Evolutionary conservation across 345 rosid species (phyloP), one percentile per base, ranked within the genome.

Genomic region (Citropsis articulata): DNA sequence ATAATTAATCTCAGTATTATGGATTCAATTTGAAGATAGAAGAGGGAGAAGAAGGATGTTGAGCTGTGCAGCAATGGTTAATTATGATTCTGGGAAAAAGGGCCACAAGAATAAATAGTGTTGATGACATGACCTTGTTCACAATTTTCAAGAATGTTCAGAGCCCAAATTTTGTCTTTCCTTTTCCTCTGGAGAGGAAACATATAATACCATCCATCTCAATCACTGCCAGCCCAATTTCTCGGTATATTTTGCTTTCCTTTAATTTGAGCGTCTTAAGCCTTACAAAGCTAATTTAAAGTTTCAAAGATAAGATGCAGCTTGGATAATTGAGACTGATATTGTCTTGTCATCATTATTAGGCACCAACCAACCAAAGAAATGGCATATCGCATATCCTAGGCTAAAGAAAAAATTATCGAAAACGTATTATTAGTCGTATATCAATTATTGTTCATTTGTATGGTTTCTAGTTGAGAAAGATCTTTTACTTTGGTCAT

Each of bases 81-180:
- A 77, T 59, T 74, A 60, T 75, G 81, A 25, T 25, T 31, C 65
- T 67, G 77, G 35, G 12, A 4, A 6, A 42, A 79, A 81, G 80
- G 91, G 91, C 93, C 93, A 85, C 89, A 24, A 79, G 83, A 82
- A 83, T 88, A 88, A 88, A 86, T 83, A 84, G 72, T 55, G 83
- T 76, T 56, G 80, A 83, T 83, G 90, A 87, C 85, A 79, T 18
- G 84, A 62, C 72, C 71, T 80, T 63, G 71, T 79, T 88, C 89
- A 80, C 90, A 87, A 85, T 66, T 88, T 81, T 85, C 86, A 86
- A 90, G 86, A 83, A 83, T 65, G 73, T 79, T 72, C 71, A 45
- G 66, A 56, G 6, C 82, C 74, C 45, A 74, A 25, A 18, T 64
- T 72, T 72, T 27, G 21, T 74, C 50, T 79, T 75, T 57, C 40